A percentile compares a stretch with the other conserved stretches of the same genome.
Evolutionary conservation across 768 basidiomycete species (phyloP).

Genomic region (Amanita thiersii): DNA sequence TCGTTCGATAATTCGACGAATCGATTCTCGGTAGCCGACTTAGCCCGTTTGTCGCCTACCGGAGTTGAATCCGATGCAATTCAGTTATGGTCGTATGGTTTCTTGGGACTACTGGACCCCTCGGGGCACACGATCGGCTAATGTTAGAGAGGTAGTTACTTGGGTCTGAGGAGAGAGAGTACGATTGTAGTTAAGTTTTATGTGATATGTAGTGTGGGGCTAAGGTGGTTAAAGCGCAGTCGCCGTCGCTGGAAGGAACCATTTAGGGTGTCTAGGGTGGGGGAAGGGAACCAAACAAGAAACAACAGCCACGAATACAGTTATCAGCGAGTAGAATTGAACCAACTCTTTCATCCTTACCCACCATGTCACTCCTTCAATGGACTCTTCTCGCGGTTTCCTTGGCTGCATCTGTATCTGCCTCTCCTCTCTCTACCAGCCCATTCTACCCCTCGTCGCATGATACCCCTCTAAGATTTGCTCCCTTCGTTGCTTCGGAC

Average conservation of each 20-base stretch:
- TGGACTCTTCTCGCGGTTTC: conserved; percentile 36
- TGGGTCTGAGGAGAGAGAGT: neutral
- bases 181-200: neutral
- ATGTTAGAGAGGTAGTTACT: neutral
- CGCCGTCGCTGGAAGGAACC: too few species aligned
- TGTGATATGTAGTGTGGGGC: too few species aligned
- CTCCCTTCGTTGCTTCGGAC: conserved; percentile 49
- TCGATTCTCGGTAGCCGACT: conserved; percentile 28
- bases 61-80: conserved; percentile 37
- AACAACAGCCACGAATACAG: conserved; percentile 4
- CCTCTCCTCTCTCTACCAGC: conserved; percentile 46
- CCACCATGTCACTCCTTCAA: conserved; percentile 36
- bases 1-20: conserved; percentile 25
- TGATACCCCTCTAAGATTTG: conserved; percentile 42
- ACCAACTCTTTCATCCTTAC: conserved; percentile 16
- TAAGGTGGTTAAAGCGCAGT: too few species aligned
- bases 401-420: conserved; percentile 24
- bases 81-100: conserved; percentile 35
- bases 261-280: conserved; percentile 6
- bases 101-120: conserved; percentile 28
- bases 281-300: conserved; percentile 6
- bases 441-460: conserved; percentile 20
- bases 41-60: conserved; percentile 26
- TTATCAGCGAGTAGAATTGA: conserved; percentile 3
- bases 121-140: neutral